Conservation (phyloP, 805 yeast genomes). For the Starmerella stigmatis region DNA sequence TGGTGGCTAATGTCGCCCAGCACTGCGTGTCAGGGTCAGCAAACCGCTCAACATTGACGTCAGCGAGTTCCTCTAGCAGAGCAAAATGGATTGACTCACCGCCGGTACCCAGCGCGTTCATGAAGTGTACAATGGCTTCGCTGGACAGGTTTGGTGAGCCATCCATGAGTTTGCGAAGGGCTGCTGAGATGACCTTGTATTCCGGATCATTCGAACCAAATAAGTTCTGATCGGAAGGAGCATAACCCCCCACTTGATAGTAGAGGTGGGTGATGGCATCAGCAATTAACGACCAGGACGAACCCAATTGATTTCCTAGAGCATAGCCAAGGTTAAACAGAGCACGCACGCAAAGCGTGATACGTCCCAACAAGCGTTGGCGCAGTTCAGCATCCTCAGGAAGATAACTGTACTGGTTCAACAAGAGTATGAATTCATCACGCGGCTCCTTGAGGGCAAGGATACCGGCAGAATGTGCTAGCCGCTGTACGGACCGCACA, state of each 20-base stretch:
- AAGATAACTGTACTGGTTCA: slow-evolving; percentile 22
- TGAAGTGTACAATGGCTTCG: slow-evolving; percentile 40
- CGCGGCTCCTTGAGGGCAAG: slow-evolving; percentile 48
- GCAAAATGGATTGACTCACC: slow-evolving; percentile 21
- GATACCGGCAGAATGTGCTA: slow-evolving; percentile 74
- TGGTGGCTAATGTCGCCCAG: slow-evolving; percentile 42
- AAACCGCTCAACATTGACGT: slow-evolving; percentile 44
- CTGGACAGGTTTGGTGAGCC: slow-evolving; percentile 48
- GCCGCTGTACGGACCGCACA: slow-evolving; percentile 65
- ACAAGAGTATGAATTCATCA: slow-evolving; percentile 40
- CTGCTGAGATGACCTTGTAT: slow-evolving; percentile 39
- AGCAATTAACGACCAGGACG: slow-evolving; percentile 54
- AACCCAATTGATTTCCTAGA: slow-evolving; percentile 60
- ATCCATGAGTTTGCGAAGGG: slow-evolving; percentile 52
- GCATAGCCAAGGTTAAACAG: slow-evolving; percentile 66
- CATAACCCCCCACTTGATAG: slow-evolving; percentile 2
- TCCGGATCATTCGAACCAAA: slow-evolving; percentile 21
- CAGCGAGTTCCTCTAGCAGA: slow-evolving; percentile 43
- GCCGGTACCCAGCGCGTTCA: slow-evolving; percentile 34
- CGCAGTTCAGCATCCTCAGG: slow-evolving; percentile 12
- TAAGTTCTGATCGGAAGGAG: slow-evolving; percentile 1
- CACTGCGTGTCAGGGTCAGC: slow-evolving; percentile 27
- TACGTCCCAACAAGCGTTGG: slow-evolving; percentile 45
- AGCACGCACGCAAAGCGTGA: slow-evolving; percentile 68
- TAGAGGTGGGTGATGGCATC: slow-evolving; percentile 22